Evolutionary conservation across 257 asterid genomes (phyloP).

Genomic region (Lantana camara): DNA sequence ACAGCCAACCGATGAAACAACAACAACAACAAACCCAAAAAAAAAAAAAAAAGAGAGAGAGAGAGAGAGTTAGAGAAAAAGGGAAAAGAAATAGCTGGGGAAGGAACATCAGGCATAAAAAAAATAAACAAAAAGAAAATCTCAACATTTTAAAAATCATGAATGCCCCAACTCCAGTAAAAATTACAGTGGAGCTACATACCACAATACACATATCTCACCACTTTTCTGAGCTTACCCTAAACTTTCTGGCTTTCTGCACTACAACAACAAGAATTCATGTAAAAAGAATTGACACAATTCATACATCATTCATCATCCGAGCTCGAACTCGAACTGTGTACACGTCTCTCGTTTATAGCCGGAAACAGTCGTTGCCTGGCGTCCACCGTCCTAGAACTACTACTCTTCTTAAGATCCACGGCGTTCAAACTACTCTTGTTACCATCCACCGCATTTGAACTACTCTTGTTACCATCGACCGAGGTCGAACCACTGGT

Average conservation of each 20-base stretch:
- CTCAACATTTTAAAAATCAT: background rate
- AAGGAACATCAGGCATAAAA: background rate
- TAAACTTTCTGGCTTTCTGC: constrained; percentile 19
- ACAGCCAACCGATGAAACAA: too few species aligned
- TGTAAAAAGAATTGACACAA: too few species aligned
- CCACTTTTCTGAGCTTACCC: background rate
- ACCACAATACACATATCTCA: too few species aligned
- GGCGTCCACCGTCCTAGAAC: background rate
- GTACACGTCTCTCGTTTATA: constrained; percentile 45
- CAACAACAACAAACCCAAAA: too few species aligned
- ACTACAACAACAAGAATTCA: background rate
- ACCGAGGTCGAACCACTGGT: background rate
- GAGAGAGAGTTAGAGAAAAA: too few species aligned
- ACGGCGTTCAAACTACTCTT: background rate
- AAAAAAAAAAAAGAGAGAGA: too few species aligned
- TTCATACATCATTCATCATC: constrained; percentile 44
- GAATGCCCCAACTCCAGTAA: constrained; percentile 18
- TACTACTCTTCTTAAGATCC: constrained; percentile 26
- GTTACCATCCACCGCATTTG: background rate
- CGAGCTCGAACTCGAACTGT: constrained; percentile 49
- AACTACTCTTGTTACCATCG: constrained; percentile 11
- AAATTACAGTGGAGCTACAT: constrained; percentile 22
- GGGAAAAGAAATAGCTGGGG: background rate
- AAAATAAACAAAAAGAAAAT: background rate
- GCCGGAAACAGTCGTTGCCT: constrained; percentile 53